phyloP scores from a whole-genome alignment of 495 filamentous ascomycete genomes.

The Parathielavia appendiculata region DNA sequence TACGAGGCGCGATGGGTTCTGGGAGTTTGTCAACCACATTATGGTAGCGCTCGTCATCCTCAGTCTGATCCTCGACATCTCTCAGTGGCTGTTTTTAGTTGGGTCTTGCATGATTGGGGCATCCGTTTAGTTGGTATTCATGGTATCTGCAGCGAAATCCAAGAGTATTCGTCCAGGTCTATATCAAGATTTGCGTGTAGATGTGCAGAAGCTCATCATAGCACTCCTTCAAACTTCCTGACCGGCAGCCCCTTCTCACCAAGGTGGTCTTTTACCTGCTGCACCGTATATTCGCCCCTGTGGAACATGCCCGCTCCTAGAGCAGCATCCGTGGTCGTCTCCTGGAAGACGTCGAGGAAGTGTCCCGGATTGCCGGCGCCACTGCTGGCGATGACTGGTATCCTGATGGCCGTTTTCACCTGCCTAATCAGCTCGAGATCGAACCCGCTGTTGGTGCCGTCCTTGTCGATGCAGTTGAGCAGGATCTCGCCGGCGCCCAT shows the following conservation, averaged over 20 bases:
- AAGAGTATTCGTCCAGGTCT: background rate
- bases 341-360: constrained; percentile 83
- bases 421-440: constrained; percentile 85
- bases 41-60: background rate
- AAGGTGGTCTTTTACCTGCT: constrained; percentile 85
- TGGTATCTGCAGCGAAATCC: background rate
- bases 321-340: constrained; percentile 85
- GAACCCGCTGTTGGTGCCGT: constrained; percentile 92
- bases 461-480: constrained; percentile 95
- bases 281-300: constrained; percentile 87
- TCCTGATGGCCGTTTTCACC: constrained; percentile 77
- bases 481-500: constrained; percentile 95
- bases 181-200: background rate
- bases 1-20: constrained; percentile 32
- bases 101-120: background rate
- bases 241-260: constrained; percentile 66
- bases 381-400: constrained; percentile 93
- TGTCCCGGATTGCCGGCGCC: constrained; percentile 86
- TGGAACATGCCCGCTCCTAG: constrained; percentile 98
- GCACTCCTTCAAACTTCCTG: constrained; percentile 60
- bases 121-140: background rate
- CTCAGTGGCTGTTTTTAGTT: background rate
- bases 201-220: constrained; percentile 26
- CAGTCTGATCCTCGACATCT: background rate
- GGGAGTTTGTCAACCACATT: background rate